Base-by-base conservation (phyloP, 2,329 filamentous ascomycete species). In the Microsporum ferrugineum region DNA sequence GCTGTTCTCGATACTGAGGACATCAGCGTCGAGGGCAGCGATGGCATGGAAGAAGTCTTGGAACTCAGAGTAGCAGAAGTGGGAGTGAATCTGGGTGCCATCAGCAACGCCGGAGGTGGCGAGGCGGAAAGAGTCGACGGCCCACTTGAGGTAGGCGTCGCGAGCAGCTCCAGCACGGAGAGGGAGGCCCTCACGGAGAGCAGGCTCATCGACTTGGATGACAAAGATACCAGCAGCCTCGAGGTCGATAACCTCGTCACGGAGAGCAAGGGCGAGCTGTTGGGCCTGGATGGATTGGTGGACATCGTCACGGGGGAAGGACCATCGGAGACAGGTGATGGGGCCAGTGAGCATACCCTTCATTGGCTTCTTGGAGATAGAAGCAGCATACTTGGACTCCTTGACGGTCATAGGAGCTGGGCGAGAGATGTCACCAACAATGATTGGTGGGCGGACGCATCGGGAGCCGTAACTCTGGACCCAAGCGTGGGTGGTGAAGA, bases 41-140 rank as follows among this genome's bases (percentile, higher is more conserved):
- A 99, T 99, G 80, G 94, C 94, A 80, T 97, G 90, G 91, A 99
- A 99, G 85, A 99, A 99, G 84, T 99, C 94, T 82, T 99, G 94
- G 89, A 99, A 99, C 84, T 99, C 94, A 59, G 94, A 97, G 87
- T 99, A 99, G 80, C 94, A 99, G 89, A 99, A 99, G 84, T 99
- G 94, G 66, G 91, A 96, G 88, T 99, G 94, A 78, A 99, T 96
- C 84, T 99, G 94, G 69, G 94, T 99, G 63, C 88, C 89, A 78
- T 99, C 90, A 80, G 91, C 80, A 64, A 99, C 92, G 76, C 91
- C 94, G 64, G 91, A 86, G 71, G 91, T 95, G 68, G 92, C 87
- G 68, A 99, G 89, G 77, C 89, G 91, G 91, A 99, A 99, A 71
- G 91, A 91, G 81, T 96, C 87, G 72, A 99, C 94, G 64, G 94